Evolutionary conservation across 371 early-diverging fungal species (phyloP).

Genomic region (Dichotomocladium elegans): DNA sequence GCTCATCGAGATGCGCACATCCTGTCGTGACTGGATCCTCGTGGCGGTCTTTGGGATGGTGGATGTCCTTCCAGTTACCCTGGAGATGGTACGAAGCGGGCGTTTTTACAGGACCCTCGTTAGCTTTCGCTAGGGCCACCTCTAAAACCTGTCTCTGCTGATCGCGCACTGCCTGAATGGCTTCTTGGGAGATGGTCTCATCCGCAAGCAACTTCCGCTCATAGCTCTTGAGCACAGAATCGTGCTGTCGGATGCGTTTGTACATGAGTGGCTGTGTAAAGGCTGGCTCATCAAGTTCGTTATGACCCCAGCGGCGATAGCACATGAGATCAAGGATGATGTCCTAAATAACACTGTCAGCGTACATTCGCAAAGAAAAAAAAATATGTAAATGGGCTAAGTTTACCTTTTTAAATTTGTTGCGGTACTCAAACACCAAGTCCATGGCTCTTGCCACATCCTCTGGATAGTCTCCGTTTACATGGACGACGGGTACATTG

Average conservation of each 20-base stretch:
- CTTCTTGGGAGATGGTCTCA: slow-evolving; percentile 28
- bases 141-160: slow-evolving; percentile 57
- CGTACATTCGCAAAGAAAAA: not conserved
- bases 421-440: slow-evolving; percentile 87
- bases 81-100: slow-evolving; percentile 52
- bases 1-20: slow-evolving; percentile 52
- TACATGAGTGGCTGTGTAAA: slow-evolving; percentile 98
- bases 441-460: slow-evolving; percentile 85
- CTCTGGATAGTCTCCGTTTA: slow-evolving; percentile 94
- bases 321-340: slow-evolving; percentile 91
- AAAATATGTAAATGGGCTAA: not conserved
- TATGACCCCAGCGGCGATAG: slow-evolving; percentile 96
- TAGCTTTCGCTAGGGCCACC: slow-evolving; percentile 45
- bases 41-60: slow-evolving; percentile 23
- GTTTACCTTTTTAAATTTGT: slow-evolving; percentile 77
- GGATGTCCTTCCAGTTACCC: slow-evolving; percentile 70
- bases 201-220: slow-evolving; percentile 63
- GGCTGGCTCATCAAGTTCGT: slow-evolving; percentile 96
- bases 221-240: slow-evolving; percentile 79
- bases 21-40: slow-evolving; percentile 35
- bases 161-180: slow-evolving; percentile 52
- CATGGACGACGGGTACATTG: slow-evolving; percentile 93
- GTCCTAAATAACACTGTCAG: slow-evolving; percentile 32
- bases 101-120: slow-evolving; percentile 35
- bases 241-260: slow-evolving; percentile 79